phyloP scores from a whole-genome alignment of 345 rosid genomes.

The Erysimum cheiranthoides region DNA sequence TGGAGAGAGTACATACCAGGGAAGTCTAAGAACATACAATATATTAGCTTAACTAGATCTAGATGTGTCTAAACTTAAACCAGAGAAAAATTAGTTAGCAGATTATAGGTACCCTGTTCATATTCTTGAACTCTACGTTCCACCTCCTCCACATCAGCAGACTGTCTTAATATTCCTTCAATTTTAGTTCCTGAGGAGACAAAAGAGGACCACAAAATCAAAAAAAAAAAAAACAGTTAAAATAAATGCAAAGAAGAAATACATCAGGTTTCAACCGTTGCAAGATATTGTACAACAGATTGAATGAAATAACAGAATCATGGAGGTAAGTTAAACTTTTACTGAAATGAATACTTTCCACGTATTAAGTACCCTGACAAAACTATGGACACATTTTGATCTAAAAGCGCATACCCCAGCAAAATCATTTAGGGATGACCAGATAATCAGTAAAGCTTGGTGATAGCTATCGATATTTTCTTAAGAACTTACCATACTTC shows the following conservation, averaged over 20 bases:
- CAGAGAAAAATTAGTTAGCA: constrained; percentile 27
- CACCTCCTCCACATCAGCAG: constrained; percentile 99
- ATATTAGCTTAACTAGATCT: constrained; percentile 34
- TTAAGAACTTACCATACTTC: constrained; percentile 70
- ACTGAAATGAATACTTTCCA: constrained; percentile 13
- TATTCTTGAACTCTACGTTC: constrained; percentile 93
- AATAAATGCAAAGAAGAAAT: background rate
- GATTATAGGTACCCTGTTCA: constrained; percentile 71
- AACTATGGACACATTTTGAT: constrained; percentile 12
- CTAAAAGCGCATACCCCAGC: constrained; percentile 6
- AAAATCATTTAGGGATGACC: constrained; percentile 20
- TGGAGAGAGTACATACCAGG: constrained; percentile 10
- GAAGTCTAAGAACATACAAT: constrained; percentile 26
- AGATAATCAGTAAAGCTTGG: constrained; percentile 10
- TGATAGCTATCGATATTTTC: constrained; percentile 17
- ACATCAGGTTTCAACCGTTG: background rate
- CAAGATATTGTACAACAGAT: constrained; percentile 13
- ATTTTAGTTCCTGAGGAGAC: constrained; percentile 70
- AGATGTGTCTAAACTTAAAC: constrained; percentile 33
- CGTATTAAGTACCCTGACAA: constrained; percentile 17
- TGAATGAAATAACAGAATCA: constrained; percentile 18
- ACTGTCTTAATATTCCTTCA: constrained; percentile 91
- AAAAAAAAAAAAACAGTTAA: constrained; percentile 2
- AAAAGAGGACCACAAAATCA: constrained; percentile 25
- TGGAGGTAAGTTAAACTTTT: constrained; percentile 9